A percentile compares a stretch with the other conserved stretches of the same genome.
Conservation (phyloP, 306 rosid species). For the Prunus campanulata region DNA sequence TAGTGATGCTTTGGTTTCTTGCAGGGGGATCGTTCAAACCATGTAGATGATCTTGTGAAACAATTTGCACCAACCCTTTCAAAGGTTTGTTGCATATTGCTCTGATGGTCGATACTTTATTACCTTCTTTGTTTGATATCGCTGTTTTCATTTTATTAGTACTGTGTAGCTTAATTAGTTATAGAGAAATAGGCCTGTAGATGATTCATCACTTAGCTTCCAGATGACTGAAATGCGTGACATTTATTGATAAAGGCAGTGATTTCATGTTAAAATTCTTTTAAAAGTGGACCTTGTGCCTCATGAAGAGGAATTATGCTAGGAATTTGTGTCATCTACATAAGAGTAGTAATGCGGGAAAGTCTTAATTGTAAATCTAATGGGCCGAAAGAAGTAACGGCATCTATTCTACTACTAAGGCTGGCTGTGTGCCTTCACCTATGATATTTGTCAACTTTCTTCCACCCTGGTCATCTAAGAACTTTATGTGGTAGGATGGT, state of each 20-base stretch:
- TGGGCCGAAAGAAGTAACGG: not conserved
- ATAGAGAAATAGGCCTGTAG: not conserved
- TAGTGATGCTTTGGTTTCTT: conserved; percentile 21
- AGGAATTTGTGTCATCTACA: not conserved
- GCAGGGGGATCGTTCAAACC: conserved; percentile 60
- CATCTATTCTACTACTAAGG: not conserved
- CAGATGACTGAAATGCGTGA: not conserved
- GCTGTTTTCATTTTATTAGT: not conserved
- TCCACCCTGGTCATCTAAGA: not conserved
- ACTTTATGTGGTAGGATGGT: not conserved
- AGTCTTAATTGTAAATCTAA: not conserved
- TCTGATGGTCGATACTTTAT: conserved; percentile 32
- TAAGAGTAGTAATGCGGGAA: not conserved
- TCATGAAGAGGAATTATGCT: not conserved
- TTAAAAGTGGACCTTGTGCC: not conserved
- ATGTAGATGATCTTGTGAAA: conserved; percentile 60
- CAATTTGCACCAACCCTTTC: conserved; percentile 69
- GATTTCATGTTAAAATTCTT: not conserved
- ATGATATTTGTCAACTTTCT: not conserved
- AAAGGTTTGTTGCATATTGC: conserved; percentile 63
- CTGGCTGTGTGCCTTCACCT: not conserved
- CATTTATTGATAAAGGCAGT: not conserved
- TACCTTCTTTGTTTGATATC: not conserved
- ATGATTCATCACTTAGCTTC: not conserved
- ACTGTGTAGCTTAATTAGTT: not conserved